A percentile compares a stretch with the other conserved stretches of the same genome.
phyloP scores from a whole-genome alignment of 495 filamentous ascomycete genomes.

The Tuber aestivum region DNA sequence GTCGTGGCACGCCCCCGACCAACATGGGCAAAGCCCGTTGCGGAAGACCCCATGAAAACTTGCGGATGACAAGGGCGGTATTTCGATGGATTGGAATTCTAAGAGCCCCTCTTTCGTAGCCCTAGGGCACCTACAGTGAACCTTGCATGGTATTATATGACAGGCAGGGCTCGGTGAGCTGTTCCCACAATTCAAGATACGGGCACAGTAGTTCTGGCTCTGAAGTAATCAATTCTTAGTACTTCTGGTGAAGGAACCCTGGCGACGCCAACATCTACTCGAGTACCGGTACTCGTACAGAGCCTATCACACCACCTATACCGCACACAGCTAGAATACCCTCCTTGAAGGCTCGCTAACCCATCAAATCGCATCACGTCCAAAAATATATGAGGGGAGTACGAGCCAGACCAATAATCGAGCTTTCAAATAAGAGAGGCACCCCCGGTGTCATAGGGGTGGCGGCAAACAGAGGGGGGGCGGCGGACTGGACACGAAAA shows the following conservation, averaged over 20 bases:
- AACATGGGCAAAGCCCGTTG: not conserved
- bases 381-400: not conserved
- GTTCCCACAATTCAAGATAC: not conserved
- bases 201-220: not conserved
- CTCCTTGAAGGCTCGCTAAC: not conserved
- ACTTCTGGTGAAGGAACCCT: not conserved
- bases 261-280: not conserved
- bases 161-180: not conserved
- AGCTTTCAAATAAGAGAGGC: not conserved
- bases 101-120: not conserved
- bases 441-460: not conserved
- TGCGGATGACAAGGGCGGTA: not conserved
- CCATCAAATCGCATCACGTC: not conserved
- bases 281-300: too few relatives aligned
- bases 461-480: not conserved
- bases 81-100: not conserved
- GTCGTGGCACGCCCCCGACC: not conserved
- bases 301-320: not conserved
- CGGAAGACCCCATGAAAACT: not conserved
- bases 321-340: not conserved
- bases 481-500: not conserved
- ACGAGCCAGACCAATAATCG: not conserved
- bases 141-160: not conserved
- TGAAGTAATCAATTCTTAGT: not conserved
- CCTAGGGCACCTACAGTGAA: not conserved